These are phyloP conservation scores for Ganoderma resinaceum DNA, from an alignment of 1,284 basidiomycete genomes.

Conservation along the genomic window DNA sequence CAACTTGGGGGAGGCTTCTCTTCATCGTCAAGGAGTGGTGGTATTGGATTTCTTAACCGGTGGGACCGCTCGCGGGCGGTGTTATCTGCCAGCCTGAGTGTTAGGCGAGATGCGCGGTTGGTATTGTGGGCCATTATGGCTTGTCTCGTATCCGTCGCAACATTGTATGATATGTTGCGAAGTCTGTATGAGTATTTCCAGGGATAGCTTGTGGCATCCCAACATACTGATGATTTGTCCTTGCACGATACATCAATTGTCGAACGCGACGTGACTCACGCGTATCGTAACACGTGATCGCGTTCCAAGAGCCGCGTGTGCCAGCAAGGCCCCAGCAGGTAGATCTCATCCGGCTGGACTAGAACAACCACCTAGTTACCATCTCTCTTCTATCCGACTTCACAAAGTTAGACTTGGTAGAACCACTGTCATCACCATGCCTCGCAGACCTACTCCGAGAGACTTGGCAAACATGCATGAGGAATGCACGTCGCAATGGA, in stretches of 20 bases:
- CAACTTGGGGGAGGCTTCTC: too few species aligned
- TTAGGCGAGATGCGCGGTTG: too few species aligned
- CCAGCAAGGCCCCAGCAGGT: neutral
- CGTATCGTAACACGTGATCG: neutral
- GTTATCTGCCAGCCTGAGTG: too few species aligned
- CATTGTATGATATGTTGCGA: neutral
- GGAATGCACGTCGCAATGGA: conserved; percentile 11
- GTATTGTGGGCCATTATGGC: too few species aligned
- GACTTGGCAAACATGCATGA: neutral
- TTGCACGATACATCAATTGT: neutral
- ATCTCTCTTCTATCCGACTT: neutral
- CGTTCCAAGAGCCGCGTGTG: neutral
- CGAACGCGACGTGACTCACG: neutral
- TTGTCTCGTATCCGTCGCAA: too few species aligned
- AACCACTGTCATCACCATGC: neutral
- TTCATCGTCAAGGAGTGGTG: too few species aligned
- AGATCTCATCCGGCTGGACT: too few species aligned
- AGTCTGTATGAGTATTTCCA: too few species aligned
- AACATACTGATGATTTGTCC: too few species aligned
- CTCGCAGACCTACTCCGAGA: neutral
- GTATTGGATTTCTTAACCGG: too few species aligned
- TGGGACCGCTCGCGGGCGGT: too few species aligned
- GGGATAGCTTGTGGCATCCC: too few species aligned
- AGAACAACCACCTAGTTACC: neutral
- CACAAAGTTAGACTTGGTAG: neutral